Conservation (phyloP, 78 protist genomes). For the Emiliania huxleyi region DNA sequence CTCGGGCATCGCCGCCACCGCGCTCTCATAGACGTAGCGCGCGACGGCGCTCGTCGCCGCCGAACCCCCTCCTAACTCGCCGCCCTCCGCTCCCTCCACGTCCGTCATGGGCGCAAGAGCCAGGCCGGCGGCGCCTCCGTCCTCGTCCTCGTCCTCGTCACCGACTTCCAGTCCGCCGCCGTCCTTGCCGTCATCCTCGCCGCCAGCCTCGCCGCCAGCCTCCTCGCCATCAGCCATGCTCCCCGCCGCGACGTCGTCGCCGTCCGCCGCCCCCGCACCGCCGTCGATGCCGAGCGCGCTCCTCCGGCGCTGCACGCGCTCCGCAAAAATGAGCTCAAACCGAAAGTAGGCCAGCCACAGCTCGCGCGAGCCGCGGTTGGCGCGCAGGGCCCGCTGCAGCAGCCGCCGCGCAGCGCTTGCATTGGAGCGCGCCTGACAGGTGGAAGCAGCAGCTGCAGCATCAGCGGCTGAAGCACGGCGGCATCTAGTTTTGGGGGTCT, state of each 20-base stretch:
- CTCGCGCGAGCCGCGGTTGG: background rate
- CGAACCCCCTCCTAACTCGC: no score
- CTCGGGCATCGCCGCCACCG: no score
- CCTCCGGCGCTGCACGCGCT: background rate
- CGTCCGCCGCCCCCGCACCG: background rate
- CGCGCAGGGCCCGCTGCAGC: conserved; percentile 49
- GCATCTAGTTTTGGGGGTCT: no score
- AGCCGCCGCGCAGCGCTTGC: conserved; percentile 44
- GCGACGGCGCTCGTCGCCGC: no score
- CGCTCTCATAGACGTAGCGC: no score
- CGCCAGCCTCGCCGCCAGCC: background rate
- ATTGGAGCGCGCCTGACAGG: no score
- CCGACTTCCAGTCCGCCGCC: background rate
- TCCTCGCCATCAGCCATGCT: background rate
- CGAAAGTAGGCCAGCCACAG: conserved; percentile 53
- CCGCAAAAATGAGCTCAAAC: conserved; percentile 27
- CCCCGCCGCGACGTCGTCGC: background rate
- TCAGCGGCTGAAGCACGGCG: no score
- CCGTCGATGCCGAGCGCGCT: background rate
- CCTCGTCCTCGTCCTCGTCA: background rate
- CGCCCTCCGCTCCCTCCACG: no score
- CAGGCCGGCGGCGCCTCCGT: background rate
- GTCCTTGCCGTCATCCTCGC: background rate
- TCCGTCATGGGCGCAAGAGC: no score
- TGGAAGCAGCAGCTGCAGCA: background rate